Base-by-base conservation (phyloP, 1,284 basidiomycete species). In the Ustilago hordei region DNA sequence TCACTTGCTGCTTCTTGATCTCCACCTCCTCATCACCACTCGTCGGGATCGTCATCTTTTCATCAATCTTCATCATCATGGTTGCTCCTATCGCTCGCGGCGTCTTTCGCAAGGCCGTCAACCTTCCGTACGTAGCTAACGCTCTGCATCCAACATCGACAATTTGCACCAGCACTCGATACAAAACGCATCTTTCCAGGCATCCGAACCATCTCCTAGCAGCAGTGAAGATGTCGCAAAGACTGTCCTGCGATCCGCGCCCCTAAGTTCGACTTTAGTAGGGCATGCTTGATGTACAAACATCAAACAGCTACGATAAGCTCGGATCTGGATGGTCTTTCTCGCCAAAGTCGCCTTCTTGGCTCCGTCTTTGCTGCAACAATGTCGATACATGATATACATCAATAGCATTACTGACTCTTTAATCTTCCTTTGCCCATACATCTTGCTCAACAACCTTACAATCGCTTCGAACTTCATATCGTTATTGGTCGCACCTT, bases 41-140 rank as follows among this genome's bases (percentile, higher is more conserved):
- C 65, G 47, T 55, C 35, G 56, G 59, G 66, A 68, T 64, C 63
- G 59, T 74, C 66, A 62, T 50, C 55, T 55, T 32, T 48, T 32
- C 62, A 43, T 28, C 41, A 43, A 43, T 28, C 41, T 36, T 45
- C 36, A 48, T 61, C 72, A 75, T 63, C 77, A 83, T 84, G 57
- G 74, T 65, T 45, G 79, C 76, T 64, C 73, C 67, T 31, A 81
- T 75, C 58, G 69, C 68, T 64, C 72, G 76, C 55, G 75, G 83
- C 61, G 75, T 84, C 69, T 78, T 81, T 60, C 83, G 86, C 78
- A 85, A 78, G 75, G 91, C 92, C 78, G 88, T 94, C 86, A 94
- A 91, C 88, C 89, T 96, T 83, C 88, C 93, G 79, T 81, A 72
- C 63, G 79, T 81, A 58, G 58, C 56, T 39, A 11, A 36, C 2